Base-by-base conservation (phyloP, 768 basidiomycete species). In the Boletus sp. region DNA sequence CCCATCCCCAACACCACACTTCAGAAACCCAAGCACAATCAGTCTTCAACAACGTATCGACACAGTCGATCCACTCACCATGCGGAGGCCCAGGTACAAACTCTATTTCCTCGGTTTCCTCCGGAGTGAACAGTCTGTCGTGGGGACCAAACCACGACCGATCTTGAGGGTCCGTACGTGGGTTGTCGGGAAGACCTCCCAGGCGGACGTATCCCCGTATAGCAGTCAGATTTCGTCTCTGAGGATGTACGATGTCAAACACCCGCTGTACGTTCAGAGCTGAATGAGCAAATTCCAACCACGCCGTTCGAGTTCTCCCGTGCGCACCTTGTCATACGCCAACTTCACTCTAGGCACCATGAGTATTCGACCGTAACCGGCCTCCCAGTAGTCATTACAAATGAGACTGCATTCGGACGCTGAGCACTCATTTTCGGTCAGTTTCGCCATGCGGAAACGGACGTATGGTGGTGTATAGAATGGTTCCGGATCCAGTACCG, bases 1-100 rank as follows among this genome's bases (percentile, higher is more conserved):
- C 96, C 96, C 96, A 99, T 19, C 96, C 96, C 96, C 96, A 98
- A 68, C 96, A 98, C 96, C 96, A 98, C 13, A 98, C 96, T 97
- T 64, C 38, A 27, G 1, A 45, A 56, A 56, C 34, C 10, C 42
- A 33, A 34, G 19, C 11, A 32, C n/a, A 38, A 14, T 65, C 39
- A 65, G 48, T 45, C 53, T 33, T 19, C 13, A 23, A 21, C 5
- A 17, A 1, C 4, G 2, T 7, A 14, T 23, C 0, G 44, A 40
- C 50, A 45, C 35, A 23, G 15, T 38, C 17, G 10, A 29, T 23
- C 4, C 37, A 56, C 67, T 49, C 40, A 98, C 95, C 96, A 60
- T 92, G 80, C 53, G 86, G 82, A 15, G 96, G 96, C 17, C 95
- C 93, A 3, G 86, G 77, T 19, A 75, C 68, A 72, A 98, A 98